Evolutionary conservation across 495 filamentous ascomycete species (phyloP).

Genomic region (Amphirosellinia nigrospora): DNA sequence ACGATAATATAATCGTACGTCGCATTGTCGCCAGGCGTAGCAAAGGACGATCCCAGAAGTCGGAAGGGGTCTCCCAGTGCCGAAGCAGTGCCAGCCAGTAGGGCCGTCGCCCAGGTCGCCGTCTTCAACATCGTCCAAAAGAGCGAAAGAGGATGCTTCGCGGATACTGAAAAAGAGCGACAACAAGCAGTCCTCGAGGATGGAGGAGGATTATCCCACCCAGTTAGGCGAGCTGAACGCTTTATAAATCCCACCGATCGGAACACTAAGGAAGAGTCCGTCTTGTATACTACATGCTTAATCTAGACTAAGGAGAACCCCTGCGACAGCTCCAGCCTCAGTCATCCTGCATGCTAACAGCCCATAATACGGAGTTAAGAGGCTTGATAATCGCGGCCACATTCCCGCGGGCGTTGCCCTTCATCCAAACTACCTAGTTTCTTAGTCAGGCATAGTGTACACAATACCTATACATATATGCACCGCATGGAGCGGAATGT

Average conservation of each 20-base stretch:
- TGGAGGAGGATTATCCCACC: background rate
- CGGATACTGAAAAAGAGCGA: conserved; percentile 14
- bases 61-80: conserved; percentile 19
- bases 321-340: conserved; percentile 19
- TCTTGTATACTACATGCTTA: conserved; percentile 11
- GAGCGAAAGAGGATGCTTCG: conserved; percentile 5
- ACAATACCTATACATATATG: background rate
- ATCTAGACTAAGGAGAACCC: background rate
- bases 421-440: conserved; percentile 1
- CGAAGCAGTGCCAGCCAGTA: conserved; percentile 13
- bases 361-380: conserved; percentile 4
- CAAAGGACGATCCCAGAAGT: conserved; percentile 28
- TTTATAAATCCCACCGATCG: conserved; percentile 13
- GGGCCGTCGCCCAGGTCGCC: conserved; percentile 18
- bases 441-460: background rate
- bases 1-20: conserved; percentile 51
- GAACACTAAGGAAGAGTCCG: background rate
- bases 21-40: conserved; percentile 30
- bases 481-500: background rate
- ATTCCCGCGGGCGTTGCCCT: background rate
- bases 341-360: background rate
- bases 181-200: conserved; percentile 7
- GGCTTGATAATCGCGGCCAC: background rate
- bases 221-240: background rate
- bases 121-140: conserved; percentile 14